Evolutionary conservation across 352 stramenopile genomes (phyloP).

Genomic region (Plasmopara viticola): DNA sequence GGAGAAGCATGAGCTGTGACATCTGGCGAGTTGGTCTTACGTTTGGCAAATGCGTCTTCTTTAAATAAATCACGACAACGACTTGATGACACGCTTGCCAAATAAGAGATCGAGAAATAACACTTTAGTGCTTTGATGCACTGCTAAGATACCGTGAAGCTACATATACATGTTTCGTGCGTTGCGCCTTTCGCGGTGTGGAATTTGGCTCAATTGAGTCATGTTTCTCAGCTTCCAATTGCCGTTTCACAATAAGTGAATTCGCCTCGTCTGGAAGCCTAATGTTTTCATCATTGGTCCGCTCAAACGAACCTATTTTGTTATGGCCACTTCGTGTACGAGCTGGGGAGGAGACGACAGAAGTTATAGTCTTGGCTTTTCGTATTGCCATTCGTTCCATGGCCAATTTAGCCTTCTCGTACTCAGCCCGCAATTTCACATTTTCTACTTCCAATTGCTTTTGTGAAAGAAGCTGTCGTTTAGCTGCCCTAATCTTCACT

Average conservation of each 20-base stretch:
- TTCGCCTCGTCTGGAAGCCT: background rate
- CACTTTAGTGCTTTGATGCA: background rate
- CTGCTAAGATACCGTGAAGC: slow-evolving; percentile 38
- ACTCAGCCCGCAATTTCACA: slow-evolving; percentile 43
- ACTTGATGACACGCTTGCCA: slow-evolving; percentile 1
- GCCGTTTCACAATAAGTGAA: slow-evolving; percentile 14
- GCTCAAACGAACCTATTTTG: slow-evolving; percentile 6
- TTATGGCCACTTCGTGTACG: slow-evolving; percentile 7
- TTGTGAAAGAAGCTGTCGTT: slow-evolving; percentile 36
- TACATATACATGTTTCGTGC: slow-evolving; percentile 39
- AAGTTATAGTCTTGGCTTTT: slow-evolving; percentile 19
- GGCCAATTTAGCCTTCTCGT: slow-evolving; percentile 49
- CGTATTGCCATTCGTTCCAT: slow-evolving; percentile 58
- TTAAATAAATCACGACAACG: slow-evolving; percentile 14
- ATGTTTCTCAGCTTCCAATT: slow-evolving; percentile 13
- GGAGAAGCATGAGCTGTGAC: slow-evolving; percentile 36
- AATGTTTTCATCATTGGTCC: slow-evolving; percentile 13
- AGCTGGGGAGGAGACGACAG: slow-evolving; percentile 5
- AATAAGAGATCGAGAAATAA: slow-evolving; percentile 3
- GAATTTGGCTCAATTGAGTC: slow-evolving; percentile 7
- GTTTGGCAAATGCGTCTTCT: too few species aligned
- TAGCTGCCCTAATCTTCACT: slow-evolving; percentile 20
- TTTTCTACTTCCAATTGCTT: slow-evolving; percentile 48
- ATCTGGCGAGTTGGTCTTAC: background rate
- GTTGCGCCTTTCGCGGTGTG: slow-evolving; percentile 27